Evolutionary conservation across 495 filamentous ascomycete species (phyloP).

Genomic region (Geopyxis carbonaria): DNA sequence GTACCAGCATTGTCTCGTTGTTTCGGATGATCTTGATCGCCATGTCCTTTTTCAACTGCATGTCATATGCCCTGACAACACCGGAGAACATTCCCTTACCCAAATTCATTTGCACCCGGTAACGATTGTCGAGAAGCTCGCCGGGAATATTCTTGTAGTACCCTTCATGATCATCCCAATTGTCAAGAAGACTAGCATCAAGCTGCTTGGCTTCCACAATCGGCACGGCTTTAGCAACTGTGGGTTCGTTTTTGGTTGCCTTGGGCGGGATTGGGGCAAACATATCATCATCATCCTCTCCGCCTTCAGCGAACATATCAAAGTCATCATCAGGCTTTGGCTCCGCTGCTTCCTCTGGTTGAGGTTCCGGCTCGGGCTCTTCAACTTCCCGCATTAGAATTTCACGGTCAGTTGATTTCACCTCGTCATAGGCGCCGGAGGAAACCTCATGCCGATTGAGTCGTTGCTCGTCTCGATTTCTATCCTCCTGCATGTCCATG

Average conservation of each 20-base stretch:
- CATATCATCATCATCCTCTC: conserved; percentile 76
- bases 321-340: conserved; percentile 49
- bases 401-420: conserved; percentile 37
- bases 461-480: conserved; percentile 48
- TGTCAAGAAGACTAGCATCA: conserved; percentile 72
- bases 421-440: conserved; percentile 46
- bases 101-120: conserved; percentile 71
- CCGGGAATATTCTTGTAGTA: conserved; percentile 87
- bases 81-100: conserved; percentile 92
- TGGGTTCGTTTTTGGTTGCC: conserved; percentile 26
- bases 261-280: conserved; percentile 50
- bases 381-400: conserved; percentile 35
- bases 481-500: conserved; percentile 79
- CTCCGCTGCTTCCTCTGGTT: conserved; percentile 27
- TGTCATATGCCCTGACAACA: conserved; percentile 80
- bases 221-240: conserved; percentile 27
- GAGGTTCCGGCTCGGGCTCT: conserved; percentile 23
- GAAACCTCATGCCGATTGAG: conserved; percentile 36
- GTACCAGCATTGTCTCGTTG: conserved; percentile 64
- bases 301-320: conserved; percentile 93
- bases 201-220: conserved; percentile 44
- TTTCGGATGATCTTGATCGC: conserved; percentile 91
- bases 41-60: conserved; percentile 49
- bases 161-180: conserved; percentile 83
- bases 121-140: conserved; percentile 73